Percentiles rank a stretch among this genome's conserved stretches.
Conservation (phyloP, 768 basidiomycete genomes). For the Mycena epipterygia region DNA sequence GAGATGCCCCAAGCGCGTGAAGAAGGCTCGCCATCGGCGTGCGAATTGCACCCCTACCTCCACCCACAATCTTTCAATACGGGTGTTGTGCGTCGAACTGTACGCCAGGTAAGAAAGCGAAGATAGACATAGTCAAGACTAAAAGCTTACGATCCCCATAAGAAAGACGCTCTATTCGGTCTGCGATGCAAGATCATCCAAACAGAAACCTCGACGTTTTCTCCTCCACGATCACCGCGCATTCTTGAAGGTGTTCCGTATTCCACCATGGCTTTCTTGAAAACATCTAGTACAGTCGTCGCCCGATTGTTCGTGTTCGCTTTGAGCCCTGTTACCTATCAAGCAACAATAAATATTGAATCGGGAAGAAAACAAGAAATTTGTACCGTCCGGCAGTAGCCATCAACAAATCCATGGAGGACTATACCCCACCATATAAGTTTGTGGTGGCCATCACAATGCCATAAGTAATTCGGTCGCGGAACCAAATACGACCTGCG, state of each 20-base stretch:
- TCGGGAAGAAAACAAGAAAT: neutral
- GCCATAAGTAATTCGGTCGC: constrained; percentile 40
- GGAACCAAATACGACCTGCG: constrained; percentile 33
- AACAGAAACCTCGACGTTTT: constrained; percentile 43
- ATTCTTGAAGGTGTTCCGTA: constrained; percentile 36
- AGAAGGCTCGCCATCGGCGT: constrained; percentile 53
- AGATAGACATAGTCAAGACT: constrained; percentile 28
- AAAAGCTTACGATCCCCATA: constrained; percentile 24
- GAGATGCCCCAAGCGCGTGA: constrained; percentile 45
- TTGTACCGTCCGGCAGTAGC: constrained; percentile 44
- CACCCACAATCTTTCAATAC: constrained; percentile 58
- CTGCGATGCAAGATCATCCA: constrained; percentile 45
- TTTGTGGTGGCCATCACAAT: constrained; percentile 45
- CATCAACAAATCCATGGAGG: constrained; percentile 47
- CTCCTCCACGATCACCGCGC: constrained; percentile 41
- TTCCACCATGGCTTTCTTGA: neutral
- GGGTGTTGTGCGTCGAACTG: constrained; percentile 27
- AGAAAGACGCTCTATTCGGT: constrained; percentile 30
- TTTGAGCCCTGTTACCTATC: constrained; percentile 30
- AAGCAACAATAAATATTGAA: too few relatives aligned
- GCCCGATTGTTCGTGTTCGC: constrained; percentile 29
- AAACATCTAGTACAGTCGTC: constrained; percentile 19
- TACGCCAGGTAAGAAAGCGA: constrained; percentile 44
- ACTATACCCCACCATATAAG: constrained; percentile 45
- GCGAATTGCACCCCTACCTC: constrained; percentile 45